phyloP scores from a whole-genome alignment of 75 land plant species.

The Pinus taeda region DNA sequence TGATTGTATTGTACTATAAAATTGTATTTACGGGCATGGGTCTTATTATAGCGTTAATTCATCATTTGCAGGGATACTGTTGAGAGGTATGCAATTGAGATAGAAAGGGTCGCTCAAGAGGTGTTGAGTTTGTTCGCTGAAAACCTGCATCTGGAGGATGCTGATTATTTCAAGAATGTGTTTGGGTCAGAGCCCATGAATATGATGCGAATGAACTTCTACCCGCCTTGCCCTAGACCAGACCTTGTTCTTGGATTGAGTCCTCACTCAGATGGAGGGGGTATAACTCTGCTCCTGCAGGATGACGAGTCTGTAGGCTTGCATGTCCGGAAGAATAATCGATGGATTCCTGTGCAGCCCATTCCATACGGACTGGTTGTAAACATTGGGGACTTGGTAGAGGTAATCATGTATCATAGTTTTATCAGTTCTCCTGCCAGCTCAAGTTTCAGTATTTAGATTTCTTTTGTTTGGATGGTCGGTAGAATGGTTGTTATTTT shows the following conservation, averaged over 20 bases:
- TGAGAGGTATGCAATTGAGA: not conserved
- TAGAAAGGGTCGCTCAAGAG: not conserved
- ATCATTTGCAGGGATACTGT: not conserved
- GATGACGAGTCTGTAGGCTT: slow-evolving; percentile 16
- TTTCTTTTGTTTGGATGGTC: too few species aligned
- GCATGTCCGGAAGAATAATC: slow-evolving; percentile 22
- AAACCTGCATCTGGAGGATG: not conserved
- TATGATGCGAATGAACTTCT: slow-evolving; percentile 45
- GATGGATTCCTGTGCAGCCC: slow-evolving; percentile 24
- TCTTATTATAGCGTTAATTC: too few species aligned
- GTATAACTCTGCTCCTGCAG: slow-evolving; percentile 40
- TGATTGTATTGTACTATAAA: too few species aligned
- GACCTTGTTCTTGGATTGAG: slow-evolving; percentile 48
- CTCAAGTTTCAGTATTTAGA: too few species aligned
- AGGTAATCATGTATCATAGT: slow-evolving; percentile 11
- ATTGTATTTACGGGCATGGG: too few species aligned
- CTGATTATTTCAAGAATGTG: not conserved
- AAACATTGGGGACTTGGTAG: slow-evolving; percentile 26
- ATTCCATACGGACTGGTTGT: slow-evolving; percentile 22
- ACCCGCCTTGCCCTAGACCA: slow-evolving; percentile 67
- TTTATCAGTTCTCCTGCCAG: too few species aligned
- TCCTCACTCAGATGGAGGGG: slow-evolving; percentile 56
- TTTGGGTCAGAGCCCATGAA: slow-evolving; percentile 18
- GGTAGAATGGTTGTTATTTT: too few species aligned
- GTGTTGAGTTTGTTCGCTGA: not conserved